Percentiles rank a stretch among this genome's conserved stretches.
Conservation (phyloP, 1,284 basidiomycete species). For the Anthracocystis panici-leucophaei region DNA sequence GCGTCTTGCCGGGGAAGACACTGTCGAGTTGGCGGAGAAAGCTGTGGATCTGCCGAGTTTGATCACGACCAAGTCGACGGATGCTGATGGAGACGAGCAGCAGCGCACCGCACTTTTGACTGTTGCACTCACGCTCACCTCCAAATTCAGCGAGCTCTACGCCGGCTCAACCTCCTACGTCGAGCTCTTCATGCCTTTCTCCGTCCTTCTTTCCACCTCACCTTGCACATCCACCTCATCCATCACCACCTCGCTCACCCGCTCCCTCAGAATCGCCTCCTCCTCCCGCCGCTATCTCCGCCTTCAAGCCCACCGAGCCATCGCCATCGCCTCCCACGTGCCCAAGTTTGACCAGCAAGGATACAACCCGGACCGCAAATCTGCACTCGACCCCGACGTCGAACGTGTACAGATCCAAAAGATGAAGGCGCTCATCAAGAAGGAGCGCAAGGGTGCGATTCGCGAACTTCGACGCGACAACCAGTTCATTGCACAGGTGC, state of each 20-base stretch:
- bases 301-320: slow-evolving; percentile 94
- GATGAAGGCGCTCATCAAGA: slow-evolving; percentile 88
- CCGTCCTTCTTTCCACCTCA: slow-evolving; percentile 36
- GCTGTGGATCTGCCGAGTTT: slow-evolving; percentile 38
- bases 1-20: slow-evolving; percentile 20
- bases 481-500: slow-evolving; percentile 82
- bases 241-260: slow-evolving; percentile 72
- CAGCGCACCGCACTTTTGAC: slow-evolving; percentile 33
- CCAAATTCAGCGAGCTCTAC: slow-evolving; percentile 60
- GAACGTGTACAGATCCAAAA: slow-evolving; percentile 89
- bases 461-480: slow-evolving; percentile 95
- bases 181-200: slow-evolving; percentile 64
- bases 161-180: slow-evolving; percentile 57
- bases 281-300: slow-evolving; percentile 82
- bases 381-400: slow-evolving; percentile 86
- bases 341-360: slow-evolving; percentile 89
- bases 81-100: slow-evolving; percentile 4
- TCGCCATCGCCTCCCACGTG: slow-evolving; percentile 90
- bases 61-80: slow-evolving; percentile 13
- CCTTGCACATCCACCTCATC: slow-evolving; percentile 29
- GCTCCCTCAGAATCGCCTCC: slow-evolving; percentile 77
- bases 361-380: slow-evolving; percentile 82
- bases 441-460: slow-evolving; percentile 96
- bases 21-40: slow-evolving; percentile 13
- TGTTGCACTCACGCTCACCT: slow-evolving; percentile 40